phyloP scores from a whole-genome alignment of 768 basidiomycete genomes.

The Pleurotus eryngii region DNA sequence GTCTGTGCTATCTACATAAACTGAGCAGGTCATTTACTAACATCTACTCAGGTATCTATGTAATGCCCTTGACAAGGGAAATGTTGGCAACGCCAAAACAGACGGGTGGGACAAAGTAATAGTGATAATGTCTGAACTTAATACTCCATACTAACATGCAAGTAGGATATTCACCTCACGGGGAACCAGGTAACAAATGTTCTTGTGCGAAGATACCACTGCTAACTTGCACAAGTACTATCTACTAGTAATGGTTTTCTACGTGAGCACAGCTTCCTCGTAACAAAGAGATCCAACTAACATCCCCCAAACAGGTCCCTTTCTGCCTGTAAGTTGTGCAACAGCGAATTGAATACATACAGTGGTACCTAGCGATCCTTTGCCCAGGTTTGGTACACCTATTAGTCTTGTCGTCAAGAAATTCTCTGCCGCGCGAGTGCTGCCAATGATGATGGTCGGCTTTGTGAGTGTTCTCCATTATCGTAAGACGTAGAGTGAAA shows the following conservation, averaged over 20 bases:
- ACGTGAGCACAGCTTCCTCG: slow-evolving; percentile 23
- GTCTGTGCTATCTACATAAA: slow-evolving; percentile 18
- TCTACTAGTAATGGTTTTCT: slow-evolving; percentile 46
- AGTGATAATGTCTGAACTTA: neutral
- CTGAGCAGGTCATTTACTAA: neutral
- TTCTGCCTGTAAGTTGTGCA: slow-evolving; percentile 37
- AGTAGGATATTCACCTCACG: slow-evolving; percentile 36
- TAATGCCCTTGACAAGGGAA: slow-evolving; percentile 48
- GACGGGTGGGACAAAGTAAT: slow-evolving; percentile 45
- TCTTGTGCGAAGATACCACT: neutral
- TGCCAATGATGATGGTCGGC: slow-evolving; percentile 30
- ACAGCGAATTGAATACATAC: neutral
- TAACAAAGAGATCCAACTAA: neutral
- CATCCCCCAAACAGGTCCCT: slow-evolving; percentile 27
- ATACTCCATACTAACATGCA: too few relatives aligned
- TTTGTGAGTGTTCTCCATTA: slow-evolving; percentile 33
- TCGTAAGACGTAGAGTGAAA: neutral
- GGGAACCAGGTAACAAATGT: slow-evolving; percentile 38
- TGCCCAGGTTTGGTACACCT: slow-evolving; percentile 42
- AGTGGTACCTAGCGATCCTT: neutral
- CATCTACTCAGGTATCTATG: slow-evolving; percentile 37
- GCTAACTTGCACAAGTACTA: slow-evolving; percentile 32
- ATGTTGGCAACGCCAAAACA: slow-evolving; percentile 51
- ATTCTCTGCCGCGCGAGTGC: slow-evolving; percentile 3
- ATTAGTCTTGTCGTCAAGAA: slow-evolving; percentile 45